Conservation (phyloP, 75 land plant genomes). For the Selaginella tamariscina region DNA sequence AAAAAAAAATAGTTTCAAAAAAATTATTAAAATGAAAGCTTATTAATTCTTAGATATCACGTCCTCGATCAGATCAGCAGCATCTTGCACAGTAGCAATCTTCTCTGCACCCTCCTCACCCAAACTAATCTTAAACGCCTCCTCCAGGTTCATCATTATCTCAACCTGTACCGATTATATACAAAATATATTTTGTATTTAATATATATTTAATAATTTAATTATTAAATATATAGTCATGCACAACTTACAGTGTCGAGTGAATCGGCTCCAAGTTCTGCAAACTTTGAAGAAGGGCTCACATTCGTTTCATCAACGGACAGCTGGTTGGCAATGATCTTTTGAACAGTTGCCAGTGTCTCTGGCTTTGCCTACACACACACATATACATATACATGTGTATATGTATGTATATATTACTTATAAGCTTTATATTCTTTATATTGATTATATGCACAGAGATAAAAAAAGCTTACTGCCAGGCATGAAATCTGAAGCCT, state of each 20-base stretch:
- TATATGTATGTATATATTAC: background rate
- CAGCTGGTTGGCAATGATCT: constrained; percentile 8
- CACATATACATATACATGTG: background rate
- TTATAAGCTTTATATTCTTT: too few species aligned
- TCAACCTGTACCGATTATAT: constrained; percentile 41
- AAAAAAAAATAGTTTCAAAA: background rate
- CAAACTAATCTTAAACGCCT: constrained; percentile 50
- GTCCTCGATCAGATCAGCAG: constrained; percentile 56
- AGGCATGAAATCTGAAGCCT: background rate
- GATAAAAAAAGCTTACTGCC: background rate
- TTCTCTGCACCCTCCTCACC: constrained; percentile 55
- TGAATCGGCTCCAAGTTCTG: constrained; percentile 12
- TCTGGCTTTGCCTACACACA: constrained; percentile 1
- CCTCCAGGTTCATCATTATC: constrained; percentile 78
- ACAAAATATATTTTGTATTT: background rate
- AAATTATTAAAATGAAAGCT: background rate
- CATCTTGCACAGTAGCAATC: constrained; percentile 62
- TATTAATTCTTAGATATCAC: constrained; percentile 11
- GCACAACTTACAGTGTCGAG: constrained; percentile 8
- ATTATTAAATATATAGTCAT: background rate
- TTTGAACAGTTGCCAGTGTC: background rate
- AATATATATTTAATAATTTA: background rate
- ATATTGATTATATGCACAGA: too few species aligned
- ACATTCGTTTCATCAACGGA: background rate
- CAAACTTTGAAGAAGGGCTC: background rate